Evolutionary conservation across 2,329 filamentous ascomycete species (phyloP), one percentile per base, ranked within the genome.

Genomic region (Microdochium nivale): DNA sequence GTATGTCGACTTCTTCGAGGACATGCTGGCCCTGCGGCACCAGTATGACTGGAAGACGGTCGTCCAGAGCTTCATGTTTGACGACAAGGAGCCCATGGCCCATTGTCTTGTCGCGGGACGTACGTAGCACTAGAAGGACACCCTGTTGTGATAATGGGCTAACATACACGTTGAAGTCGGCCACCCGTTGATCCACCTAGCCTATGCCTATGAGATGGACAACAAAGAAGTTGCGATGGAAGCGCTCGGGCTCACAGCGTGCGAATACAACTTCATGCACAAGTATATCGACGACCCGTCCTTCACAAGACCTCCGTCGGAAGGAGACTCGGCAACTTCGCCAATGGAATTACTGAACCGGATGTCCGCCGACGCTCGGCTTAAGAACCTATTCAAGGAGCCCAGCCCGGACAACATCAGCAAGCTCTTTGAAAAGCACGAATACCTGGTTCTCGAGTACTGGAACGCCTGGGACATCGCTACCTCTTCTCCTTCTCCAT

Each of bases 1-100:
- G 1, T 99, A 86, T 63, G 76, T 99, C 52, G 91, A 99, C 66
- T 97, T 94, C 65, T 97, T 95, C 64, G 94, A 99, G 66, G 94
- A 99, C 65, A 83, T 90, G 61, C 74, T 97, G 27, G 90, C 88
- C 2, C 71, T 80, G 67, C 71, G 74, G 25, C 80, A 84, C 60
- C 76, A 82, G 33, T 97, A 96, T 65, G 81, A 96, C 63, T 96
- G 94, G 89, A 88, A 86, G 63, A 74, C 77, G 50, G 81, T 95
- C 2, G 73, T 95, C 9, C 72, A 82, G 2, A 80, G 91, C 55
- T 97, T 87, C 64, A 69, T 99, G 47, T 88, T 92, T 56, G 70
- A 76, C 43, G 86, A 84, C 32, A 78, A 88, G 49, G 75, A 87
- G 63, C 91, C 92, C 3, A 70, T 99, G 52, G 80, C 95, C 61